Evolutionary conservation across 1,284 basidiomycete species (phyloP).

Genomic region (Cryptococcus amylolentus): DNA sequence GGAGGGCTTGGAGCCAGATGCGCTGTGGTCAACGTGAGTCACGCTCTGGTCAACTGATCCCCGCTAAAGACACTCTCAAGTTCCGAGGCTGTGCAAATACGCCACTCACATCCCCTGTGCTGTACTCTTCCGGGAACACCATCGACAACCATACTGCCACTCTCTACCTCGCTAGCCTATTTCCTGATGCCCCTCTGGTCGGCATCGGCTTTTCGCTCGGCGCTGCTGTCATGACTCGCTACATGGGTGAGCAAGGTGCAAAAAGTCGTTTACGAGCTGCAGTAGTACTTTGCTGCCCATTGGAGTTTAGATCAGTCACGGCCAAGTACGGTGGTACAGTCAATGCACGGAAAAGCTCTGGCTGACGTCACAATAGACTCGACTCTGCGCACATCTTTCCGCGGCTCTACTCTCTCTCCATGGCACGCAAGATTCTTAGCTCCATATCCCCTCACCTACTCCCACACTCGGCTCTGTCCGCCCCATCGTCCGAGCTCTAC

Average conservation of each 20-base stretch:
- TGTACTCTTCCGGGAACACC: conserved; percentile 74
- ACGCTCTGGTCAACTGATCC: neutral
- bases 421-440: conserved; percentile 24
- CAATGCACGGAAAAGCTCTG: neutral
- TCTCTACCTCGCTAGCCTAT: conserved; percentile 66
- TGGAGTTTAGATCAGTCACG: conserved; percentile 31
- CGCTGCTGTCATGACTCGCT: conserved; percentile 81
- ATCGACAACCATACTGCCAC: conserved; percentile 78
- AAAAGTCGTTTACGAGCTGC: conserved; percentile 66
- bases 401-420: conserved; percentile 68
- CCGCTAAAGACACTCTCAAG: conserved; percentile 3
- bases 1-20: conserved; percentile 80
- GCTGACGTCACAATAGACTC: conserved; percentile 7
- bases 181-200: conserved; percentile 73
- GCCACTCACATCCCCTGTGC: conserved; percentile 62
- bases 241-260: conserved; percentile 78
- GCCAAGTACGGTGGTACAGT: conserved; percentile 14
- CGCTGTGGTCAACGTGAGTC: conserved; percentile 65
- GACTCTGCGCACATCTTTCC: conserved; percentile 17
- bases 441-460: conserved; percentile 22
- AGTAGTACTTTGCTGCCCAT: conserved; percentile 66
- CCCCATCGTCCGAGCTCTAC: conserved; percentile 18
- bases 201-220: conserved; percentile 90
- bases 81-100: conserved; percentile 55
- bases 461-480: conserved; percentile 13